Base-by-base conservation (phyloP, 2,329 filamentous ascomycete genomes). In the Penicillium corylophilum region DNA sequence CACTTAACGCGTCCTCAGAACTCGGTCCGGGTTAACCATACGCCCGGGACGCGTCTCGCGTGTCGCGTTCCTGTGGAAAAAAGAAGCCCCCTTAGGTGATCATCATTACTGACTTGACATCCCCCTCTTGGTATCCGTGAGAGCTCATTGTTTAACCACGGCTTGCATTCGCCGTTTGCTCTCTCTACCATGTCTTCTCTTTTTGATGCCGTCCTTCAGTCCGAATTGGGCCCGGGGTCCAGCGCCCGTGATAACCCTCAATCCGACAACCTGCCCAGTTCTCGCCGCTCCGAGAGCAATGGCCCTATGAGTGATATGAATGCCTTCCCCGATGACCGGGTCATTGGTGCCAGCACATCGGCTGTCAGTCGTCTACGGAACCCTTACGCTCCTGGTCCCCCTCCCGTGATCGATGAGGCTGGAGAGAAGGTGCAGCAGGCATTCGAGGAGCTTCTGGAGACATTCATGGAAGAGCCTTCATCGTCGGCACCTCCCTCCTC, bases 391-490 rank as follows among this genome's bases (percentile, higher is more conserved):
- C 66, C 76, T 47, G 82, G 82, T 39, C 78, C 85, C 4, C 80
- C 82, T 0, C 77, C 78, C 51, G 80, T 86, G 9, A 76, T 82
- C 40, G 84, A 87, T 61, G 73, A 79, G 36, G 82, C 82, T 0
- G 84, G 81, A 63, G 82, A 86, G 62, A 81, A 81, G 49, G 76
- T 87, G n/a, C 80, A 81, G 49, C 74, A 81, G 54, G 78, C 81
- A 22, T 87, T 87, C 62, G 81, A 85, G 65, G 79, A 81, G 61
- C 80, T 87, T 60, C 71, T 87, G n/a, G 83, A 86, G 61, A 78
- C 77, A 70, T 85, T 75, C 61, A 71, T 70, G 44, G 82, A 86
- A 71, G 82, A 85, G 24, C 77, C 78, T 1, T 73, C 79, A 1
- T 77, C 79, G 1, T 83, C 82, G 7, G 78, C 74, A 8, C 73